Conservation (phyloP, 2,329 filamentous ascomycete species). For the Trichoderma atroviride region DNA sequence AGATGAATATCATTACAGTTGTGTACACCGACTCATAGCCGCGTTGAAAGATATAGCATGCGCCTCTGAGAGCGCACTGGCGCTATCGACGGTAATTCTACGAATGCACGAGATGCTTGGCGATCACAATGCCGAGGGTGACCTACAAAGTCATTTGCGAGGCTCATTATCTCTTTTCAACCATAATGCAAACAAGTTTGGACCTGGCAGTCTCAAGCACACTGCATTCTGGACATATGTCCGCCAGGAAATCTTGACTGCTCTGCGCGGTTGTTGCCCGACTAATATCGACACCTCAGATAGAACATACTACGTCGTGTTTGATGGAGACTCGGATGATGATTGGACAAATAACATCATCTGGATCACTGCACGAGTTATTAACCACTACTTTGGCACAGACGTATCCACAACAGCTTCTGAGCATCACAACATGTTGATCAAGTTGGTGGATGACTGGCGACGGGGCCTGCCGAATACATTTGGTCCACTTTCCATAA, state of each 20-base stretch:
- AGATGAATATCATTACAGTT: conserved; percentile 19
- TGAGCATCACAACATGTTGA: not conserved
- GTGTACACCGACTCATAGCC: conserved; percentile 15
- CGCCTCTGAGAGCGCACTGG: conserved; percentile 19
- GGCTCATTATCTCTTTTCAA: conserved; percentile 20
- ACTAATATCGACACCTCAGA: conserved; percentile 23
- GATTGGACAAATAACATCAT: conserved; percentile 24
- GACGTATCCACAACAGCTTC: not conserved
- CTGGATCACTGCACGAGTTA: conserved; percentile 22
- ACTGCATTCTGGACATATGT: conserved; percentile 26
- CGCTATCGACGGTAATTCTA: conserved; percentile 24
- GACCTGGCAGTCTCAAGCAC: conserved; percentile 14
- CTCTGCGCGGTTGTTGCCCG: conserved; percentile 13
- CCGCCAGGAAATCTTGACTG: conserved; percentile 21
- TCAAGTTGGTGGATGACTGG: conserved; percentile 16
- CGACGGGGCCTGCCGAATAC: conserved; percentile 3
- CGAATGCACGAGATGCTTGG: conserved; percentile 24
- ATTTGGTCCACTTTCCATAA: conserved; percentile 10
- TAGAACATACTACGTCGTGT: conserved; percentile 17
- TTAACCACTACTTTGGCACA: conserved; percentile 15
- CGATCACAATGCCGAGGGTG: conserved; percentile 6
- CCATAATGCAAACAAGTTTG: conserved; percentile 14
- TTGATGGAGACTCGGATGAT: conserved; percentile 17
- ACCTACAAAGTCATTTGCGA: conserved; percentile 16
- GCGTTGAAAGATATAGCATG: conserved; percentile 20